Conservation (phyloP, 2,329 filamentous ascomycete genomes). For the Coleophoma cylindrospora region DNA sequence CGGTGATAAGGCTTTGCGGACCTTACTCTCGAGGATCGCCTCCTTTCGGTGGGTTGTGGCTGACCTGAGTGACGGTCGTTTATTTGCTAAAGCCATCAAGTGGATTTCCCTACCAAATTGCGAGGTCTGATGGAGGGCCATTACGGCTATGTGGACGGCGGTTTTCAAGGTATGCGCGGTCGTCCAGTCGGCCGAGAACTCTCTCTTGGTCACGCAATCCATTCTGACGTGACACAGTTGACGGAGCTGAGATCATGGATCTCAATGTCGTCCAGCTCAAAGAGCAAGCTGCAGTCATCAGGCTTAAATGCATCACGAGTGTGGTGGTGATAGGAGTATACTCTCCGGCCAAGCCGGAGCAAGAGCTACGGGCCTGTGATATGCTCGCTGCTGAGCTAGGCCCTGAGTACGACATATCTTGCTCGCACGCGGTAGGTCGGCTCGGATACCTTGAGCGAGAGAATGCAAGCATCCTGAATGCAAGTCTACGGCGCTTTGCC, state of each 20-base stretch:
- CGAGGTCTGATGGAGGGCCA: slow-evolving; percentile 40
- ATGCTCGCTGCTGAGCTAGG: slow-evolving; percentile 34
- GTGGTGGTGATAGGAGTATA: slow-evolving; percentile 54
- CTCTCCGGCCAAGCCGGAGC: slow-evolving; percentile 50
- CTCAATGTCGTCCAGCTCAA: slow-evolving; percentile 19
- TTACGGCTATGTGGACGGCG: slow-evolving; percentile 41
- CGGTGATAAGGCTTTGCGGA: slow-evolving; percentile 43
- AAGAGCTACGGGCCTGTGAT: slow-evolving; percentile 43
- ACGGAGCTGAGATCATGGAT: slow-evolving; percentile 16
- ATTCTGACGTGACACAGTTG: slow-evolving; percentile 13
- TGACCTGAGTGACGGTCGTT: no score
- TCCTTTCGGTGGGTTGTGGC: slow-evolving; percentile 28
- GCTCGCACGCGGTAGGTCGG: slow-evolving; percentile 44
- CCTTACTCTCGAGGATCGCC: slow-evolving; percentile 42
- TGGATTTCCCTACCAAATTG: slow-evolving; percentile 42
- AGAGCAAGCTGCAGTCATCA: slow-evolving; percentile 24
- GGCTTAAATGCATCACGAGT: slow-evolving; percentile 29
- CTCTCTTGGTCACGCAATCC: background rate
- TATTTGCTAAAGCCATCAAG: slow-evolving; percentile 1
- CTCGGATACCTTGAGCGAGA: slow-evolving; percentile 50
- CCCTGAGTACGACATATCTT: slow-evolving; percentile 41
- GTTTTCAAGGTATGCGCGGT: slow-evolving; percentile 21
- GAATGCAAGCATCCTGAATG: slow-evolving; percentile 61
- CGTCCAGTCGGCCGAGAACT: background rate
- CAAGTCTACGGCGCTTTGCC: slow-evolving; percentile 54